Evolutionary conservation across 2,329 filamentous ascomycete species (phyloP).

Genomic region (Daldinia sp.): DNA sequence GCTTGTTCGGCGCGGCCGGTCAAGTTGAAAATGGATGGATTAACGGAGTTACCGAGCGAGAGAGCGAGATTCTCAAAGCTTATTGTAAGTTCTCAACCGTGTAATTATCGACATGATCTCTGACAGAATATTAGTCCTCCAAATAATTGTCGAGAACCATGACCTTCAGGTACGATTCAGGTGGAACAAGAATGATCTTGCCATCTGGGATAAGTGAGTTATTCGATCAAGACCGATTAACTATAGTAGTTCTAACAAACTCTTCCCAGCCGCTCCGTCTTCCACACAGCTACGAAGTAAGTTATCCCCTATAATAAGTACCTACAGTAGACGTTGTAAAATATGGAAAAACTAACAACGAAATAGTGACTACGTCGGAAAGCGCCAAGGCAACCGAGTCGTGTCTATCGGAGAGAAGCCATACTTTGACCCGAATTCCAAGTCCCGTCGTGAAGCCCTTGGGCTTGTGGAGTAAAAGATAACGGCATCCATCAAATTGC

Average conservation of each 20-base stretch:
- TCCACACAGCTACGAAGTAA: constrained; percentile 60
- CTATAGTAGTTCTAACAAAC: constrained; percentile 13
- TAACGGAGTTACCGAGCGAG: constrained; percentile 66
- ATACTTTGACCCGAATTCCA: constrained; percentile 60
- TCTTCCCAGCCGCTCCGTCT: constrained; percentile 52
- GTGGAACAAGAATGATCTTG: constrained; percentile 66
- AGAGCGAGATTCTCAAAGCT: constrained; percentile 63
- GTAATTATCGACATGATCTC: constrained; percentile 51
- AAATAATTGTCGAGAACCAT: constrained; percentile 66
- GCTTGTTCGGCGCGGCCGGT: constrained; percentile 55
- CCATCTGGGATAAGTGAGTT: constrained; percentile 74
- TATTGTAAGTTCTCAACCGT: constrained; percentile 56
- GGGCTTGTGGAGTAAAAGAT: constrained; percentile 16
- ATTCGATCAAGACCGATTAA: too few relatives aligned
- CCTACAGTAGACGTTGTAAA: too few relatives aligned
- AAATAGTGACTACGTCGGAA: constrained; percentile 64
- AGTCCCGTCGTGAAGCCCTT: constrained; percentile 56
- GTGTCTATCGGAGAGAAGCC: constrained; percentile 63
- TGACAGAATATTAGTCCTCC: constrained; percentile 52
- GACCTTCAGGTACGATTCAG: constrained; percentile 68
- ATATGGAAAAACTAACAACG: constrained; percentile 15
- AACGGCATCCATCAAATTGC: too few relatives aligned
- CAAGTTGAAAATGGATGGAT: constrained; percentile 64
- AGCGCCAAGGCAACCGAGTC: constrained; percentile 60
- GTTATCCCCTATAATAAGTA: too few relatives aligned